A percentile compares a stretch with the other conserved stretches of the same genome.
These are phyloP conservation scores for Globisporangium rhizosaccharum DNA, from an alignment of 352 stramenopile species.

Conservation along the genomic window DNA sequence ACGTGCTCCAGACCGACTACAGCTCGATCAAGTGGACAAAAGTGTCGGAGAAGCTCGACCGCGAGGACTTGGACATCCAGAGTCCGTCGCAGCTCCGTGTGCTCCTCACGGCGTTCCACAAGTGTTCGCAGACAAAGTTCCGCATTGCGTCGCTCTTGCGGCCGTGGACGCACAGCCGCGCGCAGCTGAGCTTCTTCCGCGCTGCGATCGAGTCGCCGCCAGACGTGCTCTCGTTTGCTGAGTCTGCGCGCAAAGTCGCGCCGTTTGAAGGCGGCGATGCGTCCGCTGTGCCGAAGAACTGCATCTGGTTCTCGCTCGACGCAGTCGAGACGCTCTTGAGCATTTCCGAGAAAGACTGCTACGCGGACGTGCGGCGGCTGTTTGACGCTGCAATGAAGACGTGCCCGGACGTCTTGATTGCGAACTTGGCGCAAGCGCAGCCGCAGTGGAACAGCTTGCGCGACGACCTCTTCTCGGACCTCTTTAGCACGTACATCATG, in stretches of 20 bases:
- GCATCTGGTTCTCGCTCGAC: constrained; percentile 85
- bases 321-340: constrained; percentile 74
- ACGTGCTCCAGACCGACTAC: constrained; percentile 84
- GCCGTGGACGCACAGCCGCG: constrained; percentile 73
- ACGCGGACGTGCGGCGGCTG: constrained; percentile 75
- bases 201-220: constrained; percentile 74
- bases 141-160: constrained; percentile 62
- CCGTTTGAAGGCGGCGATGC: constrained; percentile 85
- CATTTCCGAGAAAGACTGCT: constrained; percentile 80
- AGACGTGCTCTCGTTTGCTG: constrained; percentile 74
- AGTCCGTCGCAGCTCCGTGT: constrained; percentile 61
- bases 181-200: constrained; percentile 73
- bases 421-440: constrained; percentile 73
- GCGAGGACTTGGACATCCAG: constrained; percentile 63
- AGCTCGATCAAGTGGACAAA: constrained; percentile 82
- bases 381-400: constrained; percentile 77
- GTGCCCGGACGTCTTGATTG: constrained; percentile 83
- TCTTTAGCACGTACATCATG: constrained; percentile 86
- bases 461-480: constrained; percentile 83
- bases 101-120: constrained; percentile 74
- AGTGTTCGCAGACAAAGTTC: constrained; percentile 80
- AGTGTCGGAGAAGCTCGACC: constrained; percentile 81
- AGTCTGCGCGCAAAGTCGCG: constrained; percentile 75
- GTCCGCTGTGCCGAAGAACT: constrained; percentile 79
- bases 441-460: constrained; percentile 77